These are phyloP conservation scores for Senna siamea DNA, from an alignment of 306 rosid species.

Conservation along the genomic window DNA sequence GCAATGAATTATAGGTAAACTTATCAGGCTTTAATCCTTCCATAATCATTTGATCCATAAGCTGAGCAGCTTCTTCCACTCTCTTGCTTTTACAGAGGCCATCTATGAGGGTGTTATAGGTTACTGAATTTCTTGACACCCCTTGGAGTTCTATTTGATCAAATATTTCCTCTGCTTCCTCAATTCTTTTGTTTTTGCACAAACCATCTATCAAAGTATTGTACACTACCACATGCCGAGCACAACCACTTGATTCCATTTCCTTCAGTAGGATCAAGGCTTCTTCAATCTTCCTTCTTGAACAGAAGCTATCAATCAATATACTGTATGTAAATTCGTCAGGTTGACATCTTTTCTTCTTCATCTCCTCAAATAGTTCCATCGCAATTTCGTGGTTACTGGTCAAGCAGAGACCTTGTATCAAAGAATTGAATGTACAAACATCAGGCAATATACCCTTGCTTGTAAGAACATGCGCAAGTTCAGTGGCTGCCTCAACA, in stretches of 20 bases:
- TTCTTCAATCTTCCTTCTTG: conserved; percentile 57
- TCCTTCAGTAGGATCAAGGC: conserved; percentile 75
- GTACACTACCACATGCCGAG: conserved; percentile 76
- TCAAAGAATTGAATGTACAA: conserved; percentile 84
- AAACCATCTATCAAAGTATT: conserved; percentile 86
- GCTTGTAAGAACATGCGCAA: conserved; percentile 61
- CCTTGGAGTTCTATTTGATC: conserved; percentile 95
- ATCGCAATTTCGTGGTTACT: conserved; percentile 61
- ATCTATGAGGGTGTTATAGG: conserved; percentile 83
- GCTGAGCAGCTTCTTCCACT: conserved; percentile 86
- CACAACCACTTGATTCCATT: conserved; percentile 81
- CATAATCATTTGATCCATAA: conserved; percentile 97
- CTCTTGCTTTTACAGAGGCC: conserved; percentile 79
- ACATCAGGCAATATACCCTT: conserved; percentile 85
- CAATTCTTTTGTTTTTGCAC: conserved; percentile 76
- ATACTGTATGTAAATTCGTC: conserved; percentile 85
- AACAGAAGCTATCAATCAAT: conserved; percentile 73
- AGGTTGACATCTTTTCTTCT: conserved; percentile 69
- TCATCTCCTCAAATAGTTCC: conserved; percentile 91
- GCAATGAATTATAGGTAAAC: conserved; percentile 88
- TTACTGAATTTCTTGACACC: conserved; percentile 79
- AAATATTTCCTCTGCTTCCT: conserved; percentile 86
- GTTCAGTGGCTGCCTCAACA: conserved; percentile 78
- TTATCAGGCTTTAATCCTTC: conserved; percentile 88
- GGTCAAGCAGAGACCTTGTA: conserved; percentile 75